phyloP scores from a whole-genome alignment of 805 yeast species.

The Pichia eremophila region DNA sequence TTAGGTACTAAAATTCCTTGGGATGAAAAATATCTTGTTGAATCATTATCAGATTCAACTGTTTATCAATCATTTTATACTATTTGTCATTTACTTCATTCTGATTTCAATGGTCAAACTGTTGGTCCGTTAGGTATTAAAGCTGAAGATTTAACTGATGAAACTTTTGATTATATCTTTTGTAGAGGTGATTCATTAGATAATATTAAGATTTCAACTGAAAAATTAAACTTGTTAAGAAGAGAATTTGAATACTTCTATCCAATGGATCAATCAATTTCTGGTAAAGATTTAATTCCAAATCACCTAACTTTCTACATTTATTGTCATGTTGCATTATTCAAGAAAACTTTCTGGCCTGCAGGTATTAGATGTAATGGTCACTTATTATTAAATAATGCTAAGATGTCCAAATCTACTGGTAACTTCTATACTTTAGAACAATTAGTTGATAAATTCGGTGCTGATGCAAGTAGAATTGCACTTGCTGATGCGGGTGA shows the following conservation, averaged over 20 bases:
- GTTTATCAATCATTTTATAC: conserved; percentile 94
- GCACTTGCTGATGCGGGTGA: conserved; percentile 99
- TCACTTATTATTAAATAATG: conserved; percentile 88
- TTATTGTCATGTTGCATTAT: conserved; percentile 85
- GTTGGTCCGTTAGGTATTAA: conserved; percentile 65
- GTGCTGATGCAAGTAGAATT: conserved; percentile 96
- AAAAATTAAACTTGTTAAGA: conserved; percentile 63
- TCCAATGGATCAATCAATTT: conserved; percentile 84
- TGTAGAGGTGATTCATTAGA: conserved; percentile 44
- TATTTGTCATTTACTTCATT: conserved; percentile 74
- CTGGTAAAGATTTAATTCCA: conserved; percentile 96
- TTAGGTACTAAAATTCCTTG: conserved; percentile 92
- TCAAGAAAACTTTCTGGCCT: conserved; percentile 91
- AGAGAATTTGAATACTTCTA: conserved; percentile 95
- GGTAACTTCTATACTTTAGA: conserved; percentile 92
- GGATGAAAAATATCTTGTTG: conserved; percentile 91
- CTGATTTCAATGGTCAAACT: conserved; percentile 73
- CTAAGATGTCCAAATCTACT: conserved; percentile 96
- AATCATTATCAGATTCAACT: conserved; percentile 92
- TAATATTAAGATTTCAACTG: conserved; percentile 51
- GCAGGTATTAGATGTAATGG: conserved; percentile 91
- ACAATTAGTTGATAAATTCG: conserved; percentile 78
- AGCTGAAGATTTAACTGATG: conserved; percentile 84
- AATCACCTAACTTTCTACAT: conserved; percentile 95
- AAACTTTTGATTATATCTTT: conserved; percentile 87